Conservation (phyloP, 345 rosid species). For the Corchorus olitorius region DNA sequence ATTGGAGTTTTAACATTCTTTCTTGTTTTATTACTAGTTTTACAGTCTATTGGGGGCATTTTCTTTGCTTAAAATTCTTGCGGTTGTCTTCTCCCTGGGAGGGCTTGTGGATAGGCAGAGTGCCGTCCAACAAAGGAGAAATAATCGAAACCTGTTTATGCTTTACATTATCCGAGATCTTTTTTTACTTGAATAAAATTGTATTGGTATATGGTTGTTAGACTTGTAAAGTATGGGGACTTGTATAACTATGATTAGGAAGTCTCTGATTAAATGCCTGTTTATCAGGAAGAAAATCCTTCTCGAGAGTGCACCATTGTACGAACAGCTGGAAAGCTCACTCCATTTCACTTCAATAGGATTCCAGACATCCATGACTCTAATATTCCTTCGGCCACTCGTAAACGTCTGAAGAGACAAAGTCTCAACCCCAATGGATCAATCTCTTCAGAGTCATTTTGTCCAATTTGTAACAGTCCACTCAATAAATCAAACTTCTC, state of each 20-base stretch:
- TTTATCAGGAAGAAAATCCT: conserved; percentile 83
- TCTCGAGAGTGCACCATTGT: conserved; percentile 87
- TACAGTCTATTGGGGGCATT: background rate
- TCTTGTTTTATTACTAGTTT: background rate
- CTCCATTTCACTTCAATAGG: conserved; percentile 84
- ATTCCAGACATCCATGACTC: conserved; percentile 70
- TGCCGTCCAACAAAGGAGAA: background rate
- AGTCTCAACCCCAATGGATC: conserved; percentile 62
- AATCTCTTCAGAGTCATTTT: conserved; percentile 73
- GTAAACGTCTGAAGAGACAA: conserved; percentile 76
- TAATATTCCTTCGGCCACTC: conserved; percentile 72
- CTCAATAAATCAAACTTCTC: conserved; percentile 40
- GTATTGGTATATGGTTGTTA: background rate
- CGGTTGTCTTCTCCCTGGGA: background rate
- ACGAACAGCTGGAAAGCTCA: conserved; percentile 90
- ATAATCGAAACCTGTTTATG: background rate
- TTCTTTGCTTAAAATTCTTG: background rate
- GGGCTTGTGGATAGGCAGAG: background rate
- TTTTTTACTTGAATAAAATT: background rate
- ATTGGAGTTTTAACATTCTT: background rate
- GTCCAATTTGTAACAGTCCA: conserved; percentile 80
- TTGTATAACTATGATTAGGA: background rate
- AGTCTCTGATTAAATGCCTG: conserved; percentile 2
- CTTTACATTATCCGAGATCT: background rate
- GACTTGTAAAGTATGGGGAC: background rate